Base-by-base conservation (phyloP, 441 rosid species). In the Syzygium syzygioides region DNA sequence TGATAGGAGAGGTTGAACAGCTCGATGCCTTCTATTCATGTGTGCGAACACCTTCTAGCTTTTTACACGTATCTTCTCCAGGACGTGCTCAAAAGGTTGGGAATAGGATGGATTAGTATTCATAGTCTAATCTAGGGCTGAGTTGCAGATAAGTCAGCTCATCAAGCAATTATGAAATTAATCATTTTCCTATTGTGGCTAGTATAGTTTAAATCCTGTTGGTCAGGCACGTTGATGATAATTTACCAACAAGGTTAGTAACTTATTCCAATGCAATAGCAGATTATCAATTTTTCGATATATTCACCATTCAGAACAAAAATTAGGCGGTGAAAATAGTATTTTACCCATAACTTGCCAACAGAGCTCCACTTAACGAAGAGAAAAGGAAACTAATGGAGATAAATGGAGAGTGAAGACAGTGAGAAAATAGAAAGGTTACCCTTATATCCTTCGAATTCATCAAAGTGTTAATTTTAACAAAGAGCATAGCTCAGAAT, bases 211-310 rank as follows among this genome's bases (percentile, higher is more conserved):
- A 57, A 57, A 57, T 57, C n/a, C 26, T 0, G 60, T 25, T 57
- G 14, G 6, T 9, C 2, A 0, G 6, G 5, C n/a, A 25, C 60
- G 0, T 23, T 4, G 4, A 4, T 4, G n/a, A 57, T 9, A 57
- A 57, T 57, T 57, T 57, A 9, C 5, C 60, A 18, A 25, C 5
- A 57, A 0, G 4, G 14, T 4, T 57, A 57, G 60, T 4, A 57
- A 57, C 12, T 57, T 57, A 57, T 57, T 57, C 60, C n/a, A 25
- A 1, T 4, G n/a, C n/a, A 57, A 57, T 57, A 23, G 62, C 1
- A 57, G 62, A 0, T 9, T 57, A 4, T 57, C 62, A 57, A 57
- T 0, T 57, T 57, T 57, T 57, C 5, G 1, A 56, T 56, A 56
- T 56, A 56, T 56, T 8, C 12, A 56, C 10, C 28, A 23, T 23